Percentiles rank a stretch among this genome's conserved stretches.
These are phyloP conservation scores for Fusarium staphyleae DNA, from an alignment of 2,329 filamentous ascomycete genomes.

Conservation along the genomic window DNA sequence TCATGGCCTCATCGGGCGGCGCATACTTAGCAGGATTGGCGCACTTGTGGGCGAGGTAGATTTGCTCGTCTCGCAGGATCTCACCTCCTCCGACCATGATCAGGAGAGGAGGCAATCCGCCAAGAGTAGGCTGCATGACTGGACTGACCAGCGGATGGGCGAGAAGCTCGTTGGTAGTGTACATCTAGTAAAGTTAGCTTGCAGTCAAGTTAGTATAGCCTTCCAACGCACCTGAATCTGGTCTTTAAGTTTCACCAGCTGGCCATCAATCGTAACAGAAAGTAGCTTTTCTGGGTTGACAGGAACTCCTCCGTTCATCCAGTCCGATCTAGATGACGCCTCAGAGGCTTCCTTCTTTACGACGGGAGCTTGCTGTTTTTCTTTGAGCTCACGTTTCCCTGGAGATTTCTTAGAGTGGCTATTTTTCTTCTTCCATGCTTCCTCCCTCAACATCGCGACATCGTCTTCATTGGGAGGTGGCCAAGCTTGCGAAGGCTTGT, in stretches of 20 bases:
- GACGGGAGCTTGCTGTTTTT: conserved; percentile 47
- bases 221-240: conserved; percentile 78
- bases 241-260: conserved; percentile 78
- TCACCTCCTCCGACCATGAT: conserved; percentile 90
- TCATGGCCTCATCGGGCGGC: conserved; percentile 68
- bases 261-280: conserved; percentile 74
- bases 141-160: conserved; percentile 91
- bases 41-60: conserved; percentile 93
- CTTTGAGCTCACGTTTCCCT: conserved; percentile 37
- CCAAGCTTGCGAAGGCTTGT: conserved; percentile 90
- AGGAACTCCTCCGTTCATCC: conserved; percentile 41
- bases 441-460: conserved; percentile 59
- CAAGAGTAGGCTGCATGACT: conserved; percentile 84
- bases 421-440: conserved; percentile 55
- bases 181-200: conserved; percentile 59
- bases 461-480: conserved; percentile 88
- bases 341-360: conserved; percentile 35
- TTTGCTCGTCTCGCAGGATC: conserved; percentile 89
- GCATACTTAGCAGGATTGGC: conserved; percentile 82
- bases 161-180: conserved; percentile 83
- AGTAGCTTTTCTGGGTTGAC: conserved; percentile 51
- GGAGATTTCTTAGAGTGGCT: conserved; percentile 30
- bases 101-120: conserved; percentile 85
- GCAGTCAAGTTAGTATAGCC: background rate
- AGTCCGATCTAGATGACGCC: conserved; percentile 33